Base-by-base conservation (phyloP, 2,329 filamentous ascomycete genomes). In the Phyllosticta ampelicida region DNA sequence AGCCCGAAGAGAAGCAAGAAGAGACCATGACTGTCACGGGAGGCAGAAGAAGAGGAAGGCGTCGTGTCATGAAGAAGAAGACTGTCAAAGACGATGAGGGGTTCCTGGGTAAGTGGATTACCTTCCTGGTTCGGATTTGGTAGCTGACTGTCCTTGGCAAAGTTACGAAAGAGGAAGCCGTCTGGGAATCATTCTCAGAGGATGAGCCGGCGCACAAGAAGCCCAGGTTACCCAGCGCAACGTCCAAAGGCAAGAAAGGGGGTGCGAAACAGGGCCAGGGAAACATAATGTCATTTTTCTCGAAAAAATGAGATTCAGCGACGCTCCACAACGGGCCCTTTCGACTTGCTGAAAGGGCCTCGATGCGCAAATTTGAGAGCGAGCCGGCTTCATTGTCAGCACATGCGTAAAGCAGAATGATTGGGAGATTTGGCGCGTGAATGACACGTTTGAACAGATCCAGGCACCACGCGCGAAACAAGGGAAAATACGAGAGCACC, bases 141-240 rank as follows among this genome's bases (percentile, higher is more conserved):
- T n/a, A 28, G 18, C 11, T 61, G 48, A 65, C 29, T n/a, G 23
- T 36, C 94, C 5, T 29, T 30, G 13, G 6, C 21, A 30, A 6
- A 56, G 91, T 96, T 29, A 96, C 90, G 1, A 86, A 86, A 63
- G 88, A 95, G 72, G 90, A 95, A 67, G 74, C 81, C 0, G 86
- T 80, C 0, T 96, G 91, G 91, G 91, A 96, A 70, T 92, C 87
- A 0, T 96, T 95, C 74, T 95, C 90, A 0, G 91, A 96, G 69
- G 90, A 95, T 62, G 90, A 96, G 63, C 81, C 85, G 20, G 77
- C 78, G 29, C 71, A 75, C 9, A 77, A 80, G 68, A 84, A 82
- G 66, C 67, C 76, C 6, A 86, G 83, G 61, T 44, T 44, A 16
- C 59, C 66, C 51, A 19, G 21, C 10, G n/a, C 52, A 9, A 1